Base-by-base conservation (phyloP, 352 stramenopile genomes). In the Phytophthora meadii region DNA sequence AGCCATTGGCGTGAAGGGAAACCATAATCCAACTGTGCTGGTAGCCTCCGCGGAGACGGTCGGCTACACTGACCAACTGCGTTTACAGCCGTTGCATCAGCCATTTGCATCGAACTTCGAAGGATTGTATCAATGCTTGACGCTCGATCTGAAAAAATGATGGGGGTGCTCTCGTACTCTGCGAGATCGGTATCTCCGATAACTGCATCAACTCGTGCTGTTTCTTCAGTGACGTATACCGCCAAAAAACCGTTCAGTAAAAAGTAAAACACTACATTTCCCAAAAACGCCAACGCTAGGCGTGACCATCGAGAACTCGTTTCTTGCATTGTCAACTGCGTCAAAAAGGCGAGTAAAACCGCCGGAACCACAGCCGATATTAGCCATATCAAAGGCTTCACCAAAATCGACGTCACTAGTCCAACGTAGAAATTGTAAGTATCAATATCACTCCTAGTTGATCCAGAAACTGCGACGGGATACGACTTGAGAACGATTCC, bases 231-330 rank as follows among this genome's bases (percentile, higher is more conserved):
- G 24, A 89, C 77, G 50, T 91, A 82, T 5, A 82, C 19, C 2
- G 76, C 74, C 59, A 81, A 71, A 51, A 90, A 87, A 22, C 81
- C 72, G 54, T 88, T 93, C 34, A 74, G 73, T n/a, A 93, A 66
- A n/a, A 89, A 61, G 72, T 77, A 91, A 8, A 90, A 41, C 36
- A 87, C 50, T n/a, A 75, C 54, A 37, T 78, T 77, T 6, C 66
- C 69, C 19, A 84, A 25, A 12, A 76, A 42, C 4, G 73, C 68
- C 19, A 87, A 32, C 1, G 60, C 45, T 10, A 69, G 52, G 9
- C 74, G 68, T 11, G 65, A 68, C 25, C 54, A 60, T 40, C 50
- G 66, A 12, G 55, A 72, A 17, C 27, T 70, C n/a, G 62, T 70
- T 34, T 83, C 74, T 37, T 71, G 61, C 84, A 93, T 89, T 14